These are phyloP conservation scores for Chlorella variabilis DNA, from an alignment of 163 green algal species.

Conservation along the genomic window DNA sequence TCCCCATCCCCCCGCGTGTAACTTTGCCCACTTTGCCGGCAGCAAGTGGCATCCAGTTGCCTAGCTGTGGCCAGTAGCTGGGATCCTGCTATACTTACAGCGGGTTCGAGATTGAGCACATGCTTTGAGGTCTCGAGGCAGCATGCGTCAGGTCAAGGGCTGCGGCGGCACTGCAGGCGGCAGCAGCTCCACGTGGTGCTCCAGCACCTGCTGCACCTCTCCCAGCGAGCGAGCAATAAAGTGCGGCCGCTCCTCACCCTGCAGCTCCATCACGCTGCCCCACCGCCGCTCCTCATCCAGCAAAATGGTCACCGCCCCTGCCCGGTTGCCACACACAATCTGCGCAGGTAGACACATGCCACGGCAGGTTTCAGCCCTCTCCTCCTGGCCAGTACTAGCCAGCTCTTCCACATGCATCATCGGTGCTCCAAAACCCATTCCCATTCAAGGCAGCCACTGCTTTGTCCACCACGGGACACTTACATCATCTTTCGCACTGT, in stretches of 20 bases:
- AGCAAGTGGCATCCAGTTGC: too few relatives aligned
- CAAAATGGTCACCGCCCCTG: conserved; percentile 53
- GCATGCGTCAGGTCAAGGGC: background rate
- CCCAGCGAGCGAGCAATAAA: conserved; percentile 38
- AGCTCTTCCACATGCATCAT: too few relatives aligned
- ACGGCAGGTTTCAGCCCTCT: too few relatives aligned
- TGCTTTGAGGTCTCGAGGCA: too few relatives aligned
- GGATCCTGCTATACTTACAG: too few relatives aligned
- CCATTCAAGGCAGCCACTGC: background rate
- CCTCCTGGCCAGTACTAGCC: too few relatives aligned
- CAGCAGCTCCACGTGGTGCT: conserved; percentile 11
- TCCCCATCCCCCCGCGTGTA: too few relatives aligned
- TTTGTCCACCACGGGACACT: background rate
- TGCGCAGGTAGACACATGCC: background rate
- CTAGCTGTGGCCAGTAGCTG: too few relatives aligned
- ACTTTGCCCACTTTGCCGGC: too few relatives aligned
- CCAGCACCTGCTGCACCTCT: conserved; percentile 48
- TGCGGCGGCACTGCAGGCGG: background rate
- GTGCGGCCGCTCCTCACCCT: conserved; percentile 36
- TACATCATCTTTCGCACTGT: conserved; percentile 56
- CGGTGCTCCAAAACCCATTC: too few relatives aligned
- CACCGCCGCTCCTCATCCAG: conserved; percentile 46
- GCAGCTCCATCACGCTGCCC: background rate
- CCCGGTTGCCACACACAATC: conserved; percentile 53
- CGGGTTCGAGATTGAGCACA: too few relatives aligned